Base-by-base conservation (phyloP, 768 basidiomycete genomes). In the Melanogaster broomeanus region DNA sequence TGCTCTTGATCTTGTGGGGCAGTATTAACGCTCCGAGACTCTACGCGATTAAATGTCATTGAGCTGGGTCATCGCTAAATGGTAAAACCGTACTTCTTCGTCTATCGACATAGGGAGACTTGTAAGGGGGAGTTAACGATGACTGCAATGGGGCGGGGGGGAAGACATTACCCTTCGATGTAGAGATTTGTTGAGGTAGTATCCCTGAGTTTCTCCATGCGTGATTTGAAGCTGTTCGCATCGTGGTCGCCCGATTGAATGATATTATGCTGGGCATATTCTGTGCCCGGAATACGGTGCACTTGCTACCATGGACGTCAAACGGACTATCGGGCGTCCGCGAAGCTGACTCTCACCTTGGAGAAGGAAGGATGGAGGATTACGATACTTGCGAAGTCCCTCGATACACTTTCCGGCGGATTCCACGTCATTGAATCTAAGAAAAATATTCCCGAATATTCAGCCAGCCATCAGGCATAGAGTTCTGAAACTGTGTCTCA, bases 361-460 rank as follows among this genome's bases (percentile, higher is more conserved):
- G 91, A 91, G 62, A 90, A 91, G 3, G 90, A 90, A 1, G 90
- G 91, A 62, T 93, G 90, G 37, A 93, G n/a, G 71, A 64, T 92
- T 89, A 39, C 87, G 77, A 57, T 85, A 86, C 57, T 80, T 79
- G 53, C 88, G 74, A 42, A 93, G 73, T 1, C 82, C 73, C 13
- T 82, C 74, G 46, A 93, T 91, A 56, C 91, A 93, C 55, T 76
- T 78, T 60, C 87, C 85, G 0, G 90, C 90, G 24, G 82, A 77
- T 3, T 85, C 84, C 7, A 88, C 63, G 0, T 74, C 75, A 43
- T 78, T 79, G 63, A 90, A 93, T 51, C 90, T 93, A 53, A n/a
- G 19, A 9, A n/a, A 16, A 37, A 35, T 41, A 10, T 30, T 37
- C 30, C 16, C 12, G 8, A 40, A 40, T 16, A 19, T 34, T 30